Evolutionary conservation across 2,329 filamentous ascomycete genomes (phyloP), one percentile per base, ranked within the genome.

Genomic region (Ampelomyces quisqualis): DNA sequence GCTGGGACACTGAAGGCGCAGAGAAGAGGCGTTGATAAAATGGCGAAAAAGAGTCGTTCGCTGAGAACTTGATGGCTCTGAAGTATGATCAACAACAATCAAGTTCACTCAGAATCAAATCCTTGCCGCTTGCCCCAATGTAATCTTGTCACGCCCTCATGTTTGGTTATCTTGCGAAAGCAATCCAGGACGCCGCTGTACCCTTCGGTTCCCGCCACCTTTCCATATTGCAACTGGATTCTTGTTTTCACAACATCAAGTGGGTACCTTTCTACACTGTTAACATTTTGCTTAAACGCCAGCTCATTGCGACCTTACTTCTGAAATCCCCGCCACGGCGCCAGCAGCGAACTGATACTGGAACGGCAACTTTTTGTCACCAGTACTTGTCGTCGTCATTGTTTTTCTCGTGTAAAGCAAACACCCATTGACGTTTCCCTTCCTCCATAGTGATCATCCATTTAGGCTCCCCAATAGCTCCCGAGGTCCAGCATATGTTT

Each of bases 81-180:
- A 1, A n/a, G n/a, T n/a, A n/a, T n/a, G n/a, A n/a, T n/a, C n/a
- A n/a, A n/a, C n/a, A n/a, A n/a, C n/a, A n/a, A n/a, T n/a, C n/a
- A n/a, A n/a, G n/a, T n/a, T n/a, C n/a, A n/a, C n/a, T n/a, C n/a
- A n/a, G n/a, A n/a, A n/a, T n/a, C n/a, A n/a, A n/a, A n/a, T n/a
- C n/a, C n/a, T n/a, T n/a, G n/a, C n/a, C n/a, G n/a, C n/a, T 61
- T 64, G 7, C 60, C 60, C 8, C 60, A 53, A 37, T 64, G 62
- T 11, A 64, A 27, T 26, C 51, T 47, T 14, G 49, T 38, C 4
- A 43, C 47, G 13, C 56, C 58, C 43, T 64, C 60, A 41, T 57
- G 52, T 22, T 32, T 35, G 2, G 58, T 39, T 14, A 64, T 64
- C 42, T 64, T 61, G 8, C 51, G 45, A 15, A 62, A 64, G 26